These are phyloP conservation scores for Lactifluus pinguis DNA, from an alignment of 768 basidiomycete species.

Conservation along the genomic window DNA sequence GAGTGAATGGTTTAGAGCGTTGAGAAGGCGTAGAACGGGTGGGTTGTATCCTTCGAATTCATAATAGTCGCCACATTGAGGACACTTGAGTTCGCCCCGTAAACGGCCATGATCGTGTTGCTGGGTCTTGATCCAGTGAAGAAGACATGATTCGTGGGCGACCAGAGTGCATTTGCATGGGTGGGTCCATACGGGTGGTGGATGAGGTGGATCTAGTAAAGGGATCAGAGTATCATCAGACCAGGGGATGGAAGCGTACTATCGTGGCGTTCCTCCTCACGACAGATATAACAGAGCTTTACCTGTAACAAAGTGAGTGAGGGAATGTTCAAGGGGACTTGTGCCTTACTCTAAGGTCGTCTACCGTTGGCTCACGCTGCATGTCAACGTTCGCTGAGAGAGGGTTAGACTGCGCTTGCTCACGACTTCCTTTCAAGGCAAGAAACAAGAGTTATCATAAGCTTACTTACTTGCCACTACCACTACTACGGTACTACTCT, in stretches of 20 bases:
- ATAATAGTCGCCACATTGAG: constrained; percentile 62
- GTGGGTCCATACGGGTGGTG: constrained; percentile 60
- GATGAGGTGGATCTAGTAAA: constrained; percentile 34
- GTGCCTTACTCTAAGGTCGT: constrained; percentile 25
- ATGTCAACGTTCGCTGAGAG: neutral
- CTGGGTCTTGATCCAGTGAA: constrained; percentile 70
- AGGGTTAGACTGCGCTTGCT: no score
- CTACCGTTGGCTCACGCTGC: constrained; percentile 24
- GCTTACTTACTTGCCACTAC: no score
- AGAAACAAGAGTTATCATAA: no score
- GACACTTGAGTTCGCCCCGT: constrained; percentile 65
- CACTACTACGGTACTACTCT: neutral
- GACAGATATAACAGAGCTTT: constrained; percentile 75
- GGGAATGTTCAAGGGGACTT: neutral
- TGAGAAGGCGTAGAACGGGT: constrained; percentile 38
- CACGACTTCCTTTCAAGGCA: no score
- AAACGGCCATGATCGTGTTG: constrained; percentile 47
- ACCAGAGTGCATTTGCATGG: constrained; percentile 75
- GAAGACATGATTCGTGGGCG: constrained; percentile 71
- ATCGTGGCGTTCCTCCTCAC: constrained; percentile 58
- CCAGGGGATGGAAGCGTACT: constrained; percentile 21
- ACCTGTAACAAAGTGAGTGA: constrained; percentile 29
- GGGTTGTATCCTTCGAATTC: constrained; percentile 62
- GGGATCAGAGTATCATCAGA: neutral
- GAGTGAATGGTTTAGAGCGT: constrained; percentile 41